Base-by-base conservation (phyloP, 1,284 basidiomycete genomes). In the Leccinum fuscescens region DNA sequence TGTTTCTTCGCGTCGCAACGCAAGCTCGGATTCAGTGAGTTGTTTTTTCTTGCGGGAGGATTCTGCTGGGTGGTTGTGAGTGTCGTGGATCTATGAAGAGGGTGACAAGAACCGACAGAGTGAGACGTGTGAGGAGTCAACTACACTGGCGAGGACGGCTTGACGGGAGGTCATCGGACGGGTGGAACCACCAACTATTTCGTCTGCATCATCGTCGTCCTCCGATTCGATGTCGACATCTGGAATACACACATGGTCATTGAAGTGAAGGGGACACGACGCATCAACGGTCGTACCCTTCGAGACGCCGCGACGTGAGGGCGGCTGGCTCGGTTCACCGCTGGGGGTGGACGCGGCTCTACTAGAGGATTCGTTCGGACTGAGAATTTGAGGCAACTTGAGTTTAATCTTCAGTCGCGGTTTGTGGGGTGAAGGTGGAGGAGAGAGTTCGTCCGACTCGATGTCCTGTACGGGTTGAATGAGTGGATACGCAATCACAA, bases 1-100 rank as follows among this genome's bases (percentile, higher is more conserved):
- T 0, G 88, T 93, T 76, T 96, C 94, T 71, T 94, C 92, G 31
- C 91, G 81, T 54, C 89, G 84, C 15, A 95, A 79, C 0, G 90
- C 88, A 1, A 93, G 79, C 73, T 96, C 94, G 0, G 87, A 85
- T 67, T 94, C 92, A 15, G 92, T 94, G 4, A 94, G 78, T 11
- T 86, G 82, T 66, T 90, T 88, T 75, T 93, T 93, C 71, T 89
- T 90, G 24, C 83, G 78, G 2, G 81, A 79, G 0, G 80, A 79
- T 61, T 84, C 80, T 62, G 79, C 79, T 75, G 63, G 54, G 20
- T 24, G 54, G 51, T 22, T n/a, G 20, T 68, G 22, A 62, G 56
- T 52, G n/a, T 17, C 27, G 3, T 6, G 17, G 8, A 6, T 11
- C 4, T 5, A 2, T 24, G 8, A 7, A 22, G 11, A 52, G 4